Evolutionary conservation across 768 basidiomycete genomes (phyloP).

Genomic region (Infundibulicybe gibba): DNA sequence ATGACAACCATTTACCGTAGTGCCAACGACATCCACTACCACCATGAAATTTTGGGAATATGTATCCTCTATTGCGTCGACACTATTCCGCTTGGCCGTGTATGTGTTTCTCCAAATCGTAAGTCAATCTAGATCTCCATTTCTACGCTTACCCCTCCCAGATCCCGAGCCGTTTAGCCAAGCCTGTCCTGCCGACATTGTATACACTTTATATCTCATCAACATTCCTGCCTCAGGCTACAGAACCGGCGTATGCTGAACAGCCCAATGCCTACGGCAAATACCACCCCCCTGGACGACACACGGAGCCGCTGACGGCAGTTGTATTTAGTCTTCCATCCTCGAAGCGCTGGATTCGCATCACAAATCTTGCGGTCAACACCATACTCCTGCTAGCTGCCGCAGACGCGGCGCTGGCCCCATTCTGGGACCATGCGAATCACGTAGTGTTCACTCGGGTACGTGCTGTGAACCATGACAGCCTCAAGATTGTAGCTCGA

Average conservation of each 20-base stretch:
- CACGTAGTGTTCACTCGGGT: slow-evolving; percentile 64
- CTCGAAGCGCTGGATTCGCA: slow-evolving; percentile 21
- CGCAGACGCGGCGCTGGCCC: slow-evolving; percentile 50
- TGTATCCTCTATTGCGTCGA: slow-evolving; percentile 23
- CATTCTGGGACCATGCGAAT: slow-evolving; percentile 49
- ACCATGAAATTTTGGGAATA: slow-evolving; percentile 14
- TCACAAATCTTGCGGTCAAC: slow-evolving; percentile 27
- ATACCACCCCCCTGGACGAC: not conserved
- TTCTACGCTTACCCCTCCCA: slow-evolving; percentile 8
- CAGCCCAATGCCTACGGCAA: slow-evolving; percentile 1
- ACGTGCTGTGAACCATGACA: slow-evolving; percentile 65
- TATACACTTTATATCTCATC: slow-evolving; percentile 24
- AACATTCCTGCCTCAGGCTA: slow-evolving; percentile 10
- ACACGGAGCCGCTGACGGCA: slow-evolving; percentile 3
- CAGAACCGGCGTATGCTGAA: slow-evolving; percentile 3
- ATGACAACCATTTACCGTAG: too few species aligned
- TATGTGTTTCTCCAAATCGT: slow-evolving; percentile 53
- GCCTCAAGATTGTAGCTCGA: slow-evolving; percentile 60
- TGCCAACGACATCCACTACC: too few species aligned
- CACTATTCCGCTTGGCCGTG: slow-evolving; percentile 36
- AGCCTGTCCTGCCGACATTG: slow-evolving; percentile 24
- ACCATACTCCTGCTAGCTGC: slow-evolving; percentile 26
- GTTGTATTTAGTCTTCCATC: slow-evolving; percentile 31
- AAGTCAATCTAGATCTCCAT: slow-evolving; percentile 11
- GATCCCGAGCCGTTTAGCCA: slow-evolving; percentile 36